Evolutionary conservation across 345 rosid species (phyloP), one percentile per base, ranked within the genome.

Genomic region (Moricandia moricandioides): DNA sequence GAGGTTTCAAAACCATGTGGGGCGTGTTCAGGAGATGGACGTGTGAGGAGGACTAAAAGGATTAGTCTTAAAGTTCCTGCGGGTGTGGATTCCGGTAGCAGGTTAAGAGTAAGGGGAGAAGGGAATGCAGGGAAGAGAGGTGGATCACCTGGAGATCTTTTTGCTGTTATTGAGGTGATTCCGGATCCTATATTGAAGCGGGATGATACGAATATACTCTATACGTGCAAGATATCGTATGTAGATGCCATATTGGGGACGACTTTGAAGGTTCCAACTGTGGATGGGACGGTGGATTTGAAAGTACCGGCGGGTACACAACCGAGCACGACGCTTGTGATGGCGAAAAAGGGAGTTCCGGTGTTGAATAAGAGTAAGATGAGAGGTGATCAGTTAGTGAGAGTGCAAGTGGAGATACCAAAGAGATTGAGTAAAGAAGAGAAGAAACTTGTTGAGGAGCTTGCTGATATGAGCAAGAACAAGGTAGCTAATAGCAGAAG

Each of bases 301-400:
- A 96, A 87, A 88, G 87, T 96, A 69, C 99, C 99, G 1, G 87
- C 91, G 0, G 99, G 98, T 49, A 92, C 97, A 4, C 98, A 96
- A 51, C 98, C 99, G 0, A 92, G 87, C 73, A 91, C 96, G 5
- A 96, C 98, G 0, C 86, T 96, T 18, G 91, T 92, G 55, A 92
- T 96, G 99, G 91, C 97, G 14, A 96, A 87, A 80, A 96, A 87
- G 72, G 98, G 99, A 13, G 95, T 96, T 34, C 98, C 98, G 2
- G 85, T 91, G 18, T 81, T 92, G 67, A 96, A 89, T 71, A 96
- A 87, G 85, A 91, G 85, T 79, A 92, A 86, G 81, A 84, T 84
- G 91, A 88, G 97, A 71, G 99, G 98, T 8, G 99, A 92, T 73
- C 98, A 92, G 81, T 71, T 96, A 85, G 99, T 96, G 16, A 92